Percentiles rank a stretch among this genome's conserved stretches.
Evolutionary conservation across 2,329 filamentous ascomycete genomes (phyloP).

Genomic region (Amesomyces nigricolor): DNA sequence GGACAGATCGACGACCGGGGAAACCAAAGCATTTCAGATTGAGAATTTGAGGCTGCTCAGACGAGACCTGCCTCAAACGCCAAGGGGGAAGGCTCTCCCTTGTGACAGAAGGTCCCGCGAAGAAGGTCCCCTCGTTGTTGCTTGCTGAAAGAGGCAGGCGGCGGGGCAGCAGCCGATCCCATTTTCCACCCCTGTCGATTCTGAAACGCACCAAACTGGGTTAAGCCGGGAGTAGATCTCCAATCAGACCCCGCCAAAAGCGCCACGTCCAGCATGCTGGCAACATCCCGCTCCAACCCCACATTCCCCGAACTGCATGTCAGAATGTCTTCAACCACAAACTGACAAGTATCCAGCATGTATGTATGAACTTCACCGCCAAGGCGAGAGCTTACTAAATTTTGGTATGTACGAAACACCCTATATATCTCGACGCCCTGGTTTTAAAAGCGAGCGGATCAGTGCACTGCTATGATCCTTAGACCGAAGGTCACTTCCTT

Average conservation of each 20-base stretch:
- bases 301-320: background rate
- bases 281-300: slow-evolving; percentile 5
- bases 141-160: slow-evolving; percentile 1
- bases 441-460: too few species aligned
- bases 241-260: slow-evolving; percentile 4
- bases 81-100: background rate
- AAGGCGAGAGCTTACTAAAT: too few species aligned
- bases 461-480: too few species aligned
- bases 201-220: slow-evolving; percentile 20
- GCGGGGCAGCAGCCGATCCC: slow-evolving; percentile 16
- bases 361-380: too few species aligned
- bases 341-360: background rate
- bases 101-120: background rate
- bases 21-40: background rate
- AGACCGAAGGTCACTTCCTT: too few species aligned
- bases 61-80: background rate
- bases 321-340: background rate
- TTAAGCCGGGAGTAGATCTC: background rate
- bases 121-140: background rate
- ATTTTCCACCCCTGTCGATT: slow-evolving; percentile 17
- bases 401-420: too few species aligned
- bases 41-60: background rate
- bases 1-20: background rate
- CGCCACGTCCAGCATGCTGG: slow-evolving; percentile 2
- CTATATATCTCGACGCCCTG: too few species aligned